These are phyloP conservation scores for Scopulariopsis brevicaulis DNA, from an alignment of 2,329 filamentous ascomycete species.

Conservation along the genomic window DNA sequence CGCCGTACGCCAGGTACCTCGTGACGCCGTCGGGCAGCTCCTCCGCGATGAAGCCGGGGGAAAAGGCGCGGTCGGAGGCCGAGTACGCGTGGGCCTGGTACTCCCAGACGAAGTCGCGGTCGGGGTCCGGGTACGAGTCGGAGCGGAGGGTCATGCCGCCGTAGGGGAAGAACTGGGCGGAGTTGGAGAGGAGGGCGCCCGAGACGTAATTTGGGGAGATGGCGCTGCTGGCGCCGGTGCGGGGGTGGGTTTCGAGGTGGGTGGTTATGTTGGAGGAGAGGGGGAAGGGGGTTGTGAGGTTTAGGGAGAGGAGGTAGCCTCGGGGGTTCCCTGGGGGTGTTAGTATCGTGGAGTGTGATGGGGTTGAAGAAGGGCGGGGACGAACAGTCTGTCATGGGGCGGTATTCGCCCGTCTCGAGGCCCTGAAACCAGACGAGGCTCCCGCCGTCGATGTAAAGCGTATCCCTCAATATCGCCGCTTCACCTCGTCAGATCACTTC, in stretches of 20 bases:
- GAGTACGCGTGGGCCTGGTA: conserved; percentile 34
- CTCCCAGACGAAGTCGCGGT: conserved; percentile 27
- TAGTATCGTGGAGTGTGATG: background rate
- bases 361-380: conserved; percentile 1
- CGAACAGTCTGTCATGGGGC: conserved; percentile 26
- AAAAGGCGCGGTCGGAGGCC: conserved; percentile 13
- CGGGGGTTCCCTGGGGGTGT: conserved; percentile 32
- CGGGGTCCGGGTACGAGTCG: conserved; percentile 22
- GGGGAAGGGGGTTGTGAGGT: conserved; percentile 46
- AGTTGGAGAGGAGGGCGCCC: conserved; percentile 54
- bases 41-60: conserved; percentile 29
- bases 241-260: conserved; percentile 35
- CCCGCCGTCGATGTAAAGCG: conserved; percentile 56
- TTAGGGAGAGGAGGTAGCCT: conserved; percentile 44
- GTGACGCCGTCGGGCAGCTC: conserved; percentile 35
- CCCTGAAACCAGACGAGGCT: conserved; percentile 39
- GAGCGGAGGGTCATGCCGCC: conserved; percentile 39
- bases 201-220: conserved; percentile 45
- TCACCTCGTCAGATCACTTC: background rate
- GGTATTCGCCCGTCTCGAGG: conserved; percentile 12
- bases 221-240: conserved; percentile 36
- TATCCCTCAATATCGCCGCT: conserved; percentile 50
- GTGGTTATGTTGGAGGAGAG: conserved; percentile 36
- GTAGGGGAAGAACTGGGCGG: conserved; percentile 51
- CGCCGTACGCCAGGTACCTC: conserved; percentile 54